A percentile compares a stretch with the other conserved stretches of the same genome.
phyloP scores from a whole-genome alignment of 768 basidiomycete genomes.

The Mrakia gelida region DNA sequence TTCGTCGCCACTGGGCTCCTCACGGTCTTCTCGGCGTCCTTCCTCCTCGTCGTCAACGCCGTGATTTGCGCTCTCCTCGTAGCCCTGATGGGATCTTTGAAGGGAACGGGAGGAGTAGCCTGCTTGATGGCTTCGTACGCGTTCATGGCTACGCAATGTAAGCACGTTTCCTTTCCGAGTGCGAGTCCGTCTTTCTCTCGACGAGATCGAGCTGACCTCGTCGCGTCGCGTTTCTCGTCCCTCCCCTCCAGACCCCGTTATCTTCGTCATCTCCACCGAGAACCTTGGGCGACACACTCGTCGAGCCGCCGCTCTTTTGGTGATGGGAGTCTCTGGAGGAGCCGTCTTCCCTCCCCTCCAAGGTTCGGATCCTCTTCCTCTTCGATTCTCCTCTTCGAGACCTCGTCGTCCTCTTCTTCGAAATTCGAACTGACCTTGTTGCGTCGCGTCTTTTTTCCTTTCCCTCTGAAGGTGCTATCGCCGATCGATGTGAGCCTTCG shows the following conservation, averaged over 20 bases:
- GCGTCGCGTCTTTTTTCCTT: no score
- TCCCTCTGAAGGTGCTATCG: no score
- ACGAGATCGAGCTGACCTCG: no score
- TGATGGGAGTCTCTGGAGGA: conserved; percentile 42
- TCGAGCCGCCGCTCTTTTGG: conserved; percentile 43
- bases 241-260: conserved; percentile 27
- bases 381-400: no score
- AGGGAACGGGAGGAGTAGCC: conserved; percentile 56
- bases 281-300: conserved; percentile 45
- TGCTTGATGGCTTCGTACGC: conserved; percentile 65
- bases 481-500: no score
- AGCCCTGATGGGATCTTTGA: conserved; percentile 52
- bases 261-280: conserved; percentile 39
- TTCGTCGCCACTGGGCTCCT: conserved; percentile 62
- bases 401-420: no score
- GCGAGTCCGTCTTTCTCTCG: no score
- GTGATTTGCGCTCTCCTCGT: conserved; percentile 54
- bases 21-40: conserved; percentile 61
- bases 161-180: no score
- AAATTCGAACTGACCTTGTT: no score
- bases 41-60: conserved; percentile 57
- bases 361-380: no score
- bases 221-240: no score
- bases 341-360: conserved; percentile 45
- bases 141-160: conserved; percentile 55